Conservation (phyloP, 768 basidiomycete genomes). For the Podaxis rugospora region DNA sequence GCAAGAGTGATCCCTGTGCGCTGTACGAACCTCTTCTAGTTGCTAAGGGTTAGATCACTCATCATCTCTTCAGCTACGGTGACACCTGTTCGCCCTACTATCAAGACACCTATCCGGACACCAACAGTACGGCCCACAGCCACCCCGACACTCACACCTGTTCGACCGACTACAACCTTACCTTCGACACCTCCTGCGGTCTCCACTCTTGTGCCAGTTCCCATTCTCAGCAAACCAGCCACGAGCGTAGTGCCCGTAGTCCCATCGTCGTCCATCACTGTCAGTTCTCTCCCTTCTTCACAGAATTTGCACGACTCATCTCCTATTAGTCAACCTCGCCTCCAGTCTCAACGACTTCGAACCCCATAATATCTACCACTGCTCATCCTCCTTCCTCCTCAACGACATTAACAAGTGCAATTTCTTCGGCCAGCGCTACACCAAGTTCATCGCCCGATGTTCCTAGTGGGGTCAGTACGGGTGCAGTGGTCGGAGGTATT, state of each 20-base stretch:
- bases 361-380: not conserved
- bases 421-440: not conserved
- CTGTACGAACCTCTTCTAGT: not conserved
- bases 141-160: not conserved
- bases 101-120: not conserved
- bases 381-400: not conserved
- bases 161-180: not conserved
- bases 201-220: not conserved
- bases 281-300: not conserved
- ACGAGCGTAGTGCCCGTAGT: not conserved
- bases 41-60: not conserved
- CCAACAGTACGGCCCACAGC: not conserved
- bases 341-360: not conserved
- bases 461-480: conserved; percentile 2
- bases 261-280: not conserved
- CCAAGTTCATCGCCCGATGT: not conserved
- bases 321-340: not conserved
- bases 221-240: not conserved
- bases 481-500: conserved; percentile 5
- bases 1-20: not conserved
- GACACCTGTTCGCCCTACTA: not conserved
- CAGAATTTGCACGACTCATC: not conserved
- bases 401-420: not conserved
- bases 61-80: not conserved
- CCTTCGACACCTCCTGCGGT: not conserved